phyloP scores from a whole-genome alignment of 2,329 filamentous ascomycete species.

The Coniella lustricola region DNA sequence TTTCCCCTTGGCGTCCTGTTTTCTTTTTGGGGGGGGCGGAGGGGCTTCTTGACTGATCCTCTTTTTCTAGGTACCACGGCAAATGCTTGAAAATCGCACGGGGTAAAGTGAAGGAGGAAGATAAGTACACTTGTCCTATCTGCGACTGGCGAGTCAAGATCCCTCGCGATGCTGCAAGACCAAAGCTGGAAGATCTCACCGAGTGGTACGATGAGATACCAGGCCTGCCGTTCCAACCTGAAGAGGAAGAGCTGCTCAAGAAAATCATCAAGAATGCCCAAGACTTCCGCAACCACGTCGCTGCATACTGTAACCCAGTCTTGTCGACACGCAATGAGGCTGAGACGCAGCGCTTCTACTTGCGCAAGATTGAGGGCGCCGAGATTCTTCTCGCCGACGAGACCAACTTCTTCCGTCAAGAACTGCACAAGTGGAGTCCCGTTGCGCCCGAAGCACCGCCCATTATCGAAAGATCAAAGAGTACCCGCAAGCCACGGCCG shows the following conservation, averaged over 20 bases:
- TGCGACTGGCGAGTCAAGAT: conserved; percentile 98
- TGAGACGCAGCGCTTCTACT: conserved; percentile 85
- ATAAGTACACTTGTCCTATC: conserved; percentile 96
- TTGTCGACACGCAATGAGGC: conserved; percentile 79
- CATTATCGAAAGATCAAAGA: conserved; percentile 77
- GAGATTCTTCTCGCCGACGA: conserved; percentile 87
- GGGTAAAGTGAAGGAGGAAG: conserved; percentile 96
- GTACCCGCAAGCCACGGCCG: conserved; percentile 88
- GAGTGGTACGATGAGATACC: conserved; percentile 78
- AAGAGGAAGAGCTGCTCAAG: conserved; percentile 82
- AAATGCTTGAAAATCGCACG: conserved; percentile 97
- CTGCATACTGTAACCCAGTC: conserved; percentile 71
- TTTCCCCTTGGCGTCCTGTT: not conserved
- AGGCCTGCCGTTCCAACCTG: conserved; percentile 82
- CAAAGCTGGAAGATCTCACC: conserved; percentile 85
- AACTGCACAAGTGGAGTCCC: conserved; percentile 89
- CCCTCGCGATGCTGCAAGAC: conserved; percentile 87
- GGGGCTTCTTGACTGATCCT: no score
- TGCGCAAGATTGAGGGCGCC: conserved; percentile 94
- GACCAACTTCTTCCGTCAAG: conserved; percentile 96
- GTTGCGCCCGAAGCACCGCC: conserved; percentile 82
- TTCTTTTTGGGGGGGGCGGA: no score
- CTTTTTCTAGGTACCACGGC: conserved; percentile 71
- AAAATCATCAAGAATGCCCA: conserved; percentile 81
- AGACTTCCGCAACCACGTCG: conserved; percentile 76